Evolutionary conservation across 805 yeast genomes (phyloP).

Genomic region (Candida schatavii): DNA sequence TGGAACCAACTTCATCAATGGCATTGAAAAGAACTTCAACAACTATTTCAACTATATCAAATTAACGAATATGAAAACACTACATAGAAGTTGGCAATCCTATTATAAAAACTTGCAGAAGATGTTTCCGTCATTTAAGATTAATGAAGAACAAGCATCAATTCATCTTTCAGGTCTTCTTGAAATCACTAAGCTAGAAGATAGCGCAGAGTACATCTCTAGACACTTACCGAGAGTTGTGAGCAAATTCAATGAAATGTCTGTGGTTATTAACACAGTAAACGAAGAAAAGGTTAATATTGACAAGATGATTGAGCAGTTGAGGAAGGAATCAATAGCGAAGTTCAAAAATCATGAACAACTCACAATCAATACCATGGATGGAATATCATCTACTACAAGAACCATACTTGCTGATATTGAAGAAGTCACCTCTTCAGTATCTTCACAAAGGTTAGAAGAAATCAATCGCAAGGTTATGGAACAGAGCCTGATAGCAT

Average conservation of each 20-base stretch:
- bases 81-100: constrained; percentile 33
- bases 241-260: constrained; percentile 28
- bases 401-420: constrained; percentile 16
- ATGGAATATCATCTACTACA: constrained; percentile 7
- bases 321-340: constrained; percentile 35
- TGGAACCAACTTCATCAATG: constrained; percentile 45
- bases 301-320: constrained; percentile 39
- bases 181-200: constrained; percentile 22
- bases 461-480: constrained; percentile 32
- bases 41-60: constrained; percentile 34
- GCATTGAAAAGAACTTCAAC: constrained; percentile 46
- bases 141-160: constrained; percentile 22
- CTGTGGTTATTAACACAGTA: constrained; percentile 33
- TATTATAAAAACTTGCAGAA: constrained; percentile 32
- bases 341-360: constrained; percentile 21
- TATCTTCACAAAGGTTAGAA: constrained; percentile 10
- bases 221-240: constrained; percentile 29
- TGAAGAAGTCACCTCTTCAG: constrained; percentile 12
- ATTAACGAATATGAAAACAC: constrained; percentile 40
- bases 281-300: constrained; percentile 35
- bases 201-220: constrained; percentile 27
- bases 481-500: not conserved
- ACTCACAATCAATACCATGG: not conserved
- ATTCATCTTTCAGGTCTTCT: constrained; percentile 32
- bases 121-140: constrained; percentile 33